Base-by-base conservation (phyloP, 148 eudicot genomes). In the Rhododendron williamsianum region DNA sequence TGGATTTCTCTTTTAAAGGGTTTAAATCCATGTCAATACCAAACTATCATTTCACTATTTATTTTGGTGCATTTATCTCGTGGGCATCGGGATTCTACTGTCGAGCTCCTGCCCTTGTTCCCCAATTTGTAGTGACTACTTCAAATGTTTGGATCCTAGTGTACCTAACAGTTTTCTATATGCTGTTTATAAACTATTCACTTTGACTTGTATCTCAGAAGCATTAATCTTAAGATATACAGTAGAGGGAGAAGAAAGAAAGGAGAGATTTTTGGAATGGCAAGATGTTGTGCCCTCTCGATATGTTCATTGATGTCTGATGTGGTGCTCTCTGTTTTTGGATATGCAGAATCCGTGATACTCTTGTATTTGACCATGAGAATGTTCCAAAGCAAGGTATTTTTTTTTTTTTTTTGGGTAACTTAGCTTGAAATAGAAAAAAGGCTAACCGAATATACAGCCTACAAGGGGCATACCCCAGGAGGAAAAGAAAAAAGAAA, bases 311-410 rank as follows among this genome's bases (percentile, higher is more conserved):
- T 33, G 52, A 58, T 82, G 54, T 86, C 65, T 86, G 58, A 58
- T 82, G 63, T 54, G 82, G 51, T 87, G 60, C 63, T 43, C 27
- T 77, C 1, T 63, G 21, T 63, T 63, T 63, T 23, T 63, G 25
- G 10, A 63, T 43, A 25, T 90, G 88, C 93, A 96, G 98, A 91
- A 88, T 88, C 92, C 94, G 98, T 76, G 98, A 96, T 87, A 90
- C 92, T 49, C 85, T 96, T 58, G 98, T 96, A 71, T 90, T 90
- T 96, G 91, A 93, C 96, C 82, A 92, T 96, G 92, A 92, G 98
- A 89, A 91, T 92, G 94, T 94, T 96, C 87, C 27, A 27, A 27
- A 27, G 27, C 27, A 27, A 27, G 27, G 27, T 27, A 27, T 27
- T 27, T n/a, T n/a, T n/a, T n/a, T n/a, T n/a, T n/a, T n/a, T n/a